Percentiles rank a stretch among this genome's conserved stretches.
Conservation (phyloP, 2,329 filamentous ascomycete species). For the Diaporthe nobilis region DNA sequence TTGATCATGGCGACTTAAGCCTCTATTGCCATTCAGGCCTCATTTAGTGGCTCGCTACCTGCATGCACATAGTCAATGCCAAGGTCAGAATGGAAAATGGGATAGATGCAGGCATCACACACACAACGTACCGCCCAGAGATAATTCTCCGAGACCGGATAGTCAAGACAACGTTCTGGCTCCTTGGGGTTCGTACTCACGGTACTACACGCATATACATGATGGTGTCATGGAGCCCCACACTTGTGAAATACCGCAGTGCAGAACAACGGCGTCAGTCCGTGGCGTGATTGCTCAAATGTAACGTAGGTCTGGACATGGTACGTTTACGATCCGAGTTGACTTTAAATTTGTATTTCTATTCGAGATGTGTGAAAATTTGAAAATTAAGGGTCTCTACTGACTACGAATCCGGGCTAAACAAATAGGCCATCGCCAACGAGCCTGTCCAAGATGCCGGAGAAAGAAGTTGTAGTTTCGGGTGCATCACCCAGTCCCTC, state of each 20-base stretch:
- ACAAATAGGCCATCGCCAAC: background rate
- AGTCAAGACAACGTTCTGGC: background rate
- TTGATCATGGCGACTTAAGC: no score
- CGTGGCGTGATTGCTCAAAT: background rate
- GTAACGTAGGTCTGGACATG: background rate
- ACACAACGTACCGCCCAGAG: background rate
- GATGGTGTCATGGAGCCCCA: constrained; percentile 26
- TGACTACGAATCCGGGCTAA: background rate
- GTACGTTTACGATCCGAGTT: background rate
- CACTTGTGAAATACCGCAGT: constrained; percentile 4
- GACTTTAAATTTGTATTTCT: no score
- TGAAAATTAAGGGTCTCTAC: background rate
- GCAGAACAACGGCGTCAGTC: background rate
- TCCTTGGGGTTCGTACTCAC: no score
- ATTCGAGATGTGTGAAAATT: background rate
- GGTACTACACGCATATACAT: no score
- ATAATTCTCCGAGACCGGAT: background rate
- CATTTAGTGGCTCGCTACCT: background rate
- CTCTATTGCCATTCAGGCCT: background rate
- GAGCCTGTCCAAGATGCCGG: background rate
- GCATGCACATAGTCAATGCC: background rate
- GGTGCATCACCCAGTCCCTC: background rate
- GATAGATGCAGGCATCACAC: background rate
- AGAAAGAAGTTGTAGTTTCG: background rate
- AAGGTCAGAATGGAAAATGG: background rate